Base-by-base conservation (phyloP, 306 rosid genomes). In the Cicer chorassanicum region DNA sequence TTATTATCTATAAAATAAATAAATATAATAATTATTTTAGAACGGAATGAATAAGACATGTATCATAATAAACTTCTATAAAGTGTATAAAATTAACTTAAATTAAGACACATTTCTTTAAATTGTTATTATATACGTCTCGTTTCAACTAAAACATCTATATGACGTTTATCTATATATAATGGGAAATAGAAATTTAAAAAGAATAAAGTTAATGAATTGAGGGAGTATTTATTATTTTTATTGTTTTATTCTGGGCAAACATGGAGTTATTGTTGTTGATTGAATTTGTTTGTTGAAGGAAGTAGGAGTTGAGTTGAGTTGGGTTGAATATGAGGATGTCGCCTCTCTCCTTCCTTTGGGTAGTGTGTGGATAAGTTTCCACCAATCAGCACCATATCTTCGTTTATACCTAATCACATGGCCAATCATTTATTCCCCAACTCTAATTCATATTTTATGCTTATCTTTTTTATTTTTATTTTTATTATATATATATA, bases 341-440 rank as follows among this genome's bases (percentile, higher is more conserved):
- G 63, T 44, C 50, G n/a, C 79, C 14, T 18, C 29, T 65, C 51
- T 15, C 15, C 34, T 64, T 64, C 70, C 51, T 79, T 70, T 42
- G 66, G 81, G 78, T 65, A 18, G 57, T 11, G 73, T 80, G 67
- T 75, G 84, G 82, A 61, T 83, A 70, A 60, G 6, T 10, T 75
- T 19, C 59, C 24, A 65, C 65, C 65, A 57, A 66, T 72, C 65
- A 72, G 13, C 39, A 34, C n/a, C 68, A 59, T 36, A 78, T 73
- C 61, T 68, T 75, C 2, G 48, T 16, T 51, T 21, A 1, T 45
- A 21, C 77, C 84, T 64, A 50, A 53, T 60, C 84, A 76, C 82
- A 65, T 80, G 86, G 18, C 82, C 87, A 80, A 80, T 84, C 87
- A 84, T 84, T 80, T 80, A 38, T 10, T 63, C 49, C 15, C 8